Evolutionary conservation across 2,329 filamentous ascomycete species (phyloP).

Genomic region (Aspergillus sp.): DNA sequence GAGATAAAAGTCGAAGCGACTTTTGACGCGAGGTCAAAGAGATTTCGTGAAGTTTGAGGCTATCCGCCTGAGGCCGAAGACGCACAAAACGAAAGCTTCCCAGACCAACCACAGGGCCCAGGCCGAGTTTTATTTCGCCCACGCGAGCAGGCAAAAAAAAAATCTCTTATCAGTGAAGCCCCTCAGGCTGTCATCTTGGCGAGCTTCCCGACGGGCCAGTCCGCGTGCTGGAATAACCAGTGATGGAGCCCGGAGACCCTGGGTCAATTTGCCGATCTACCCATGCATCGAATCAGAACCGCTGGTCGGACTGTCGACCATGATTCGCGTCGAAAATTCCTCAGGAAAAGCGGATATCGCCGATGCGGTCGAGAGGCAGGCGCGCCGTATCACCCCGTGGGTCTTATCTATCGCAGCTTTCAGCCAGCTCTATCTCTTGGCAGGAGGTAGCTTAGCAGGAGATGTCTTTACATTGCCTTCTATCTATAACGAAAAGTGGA

Average conservation of each 20-base stretch:
- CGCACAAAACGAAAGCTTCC: background rate
- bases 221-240: background rate
- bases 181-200: conserved; percentile 6
- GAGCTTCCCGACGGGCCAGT: conserved; percentile 3
- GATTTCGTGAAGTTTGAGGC: background rate
- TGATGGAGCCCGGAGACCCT: background rate
- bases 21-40: background rate
- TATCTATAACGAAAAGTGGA: background rate
- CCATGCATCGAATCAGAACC: conserved; percentile 10
- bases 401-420: background rate
- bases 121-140: background rate
- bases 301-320: background rate
- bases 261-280: conserved; percentile 5
- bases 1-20: background rate
- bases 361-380: background rate
- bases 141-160: conserved; percentile 9
- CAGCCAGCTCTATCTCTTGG: background rate
- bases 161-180: conserved; percentile 13
- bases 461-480: too few relatives aligned
- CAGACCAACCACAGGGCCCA: background rate
- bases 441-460: background rate
- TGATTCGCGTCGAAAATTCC: background rate
- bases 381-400: conserved; percentile 6
- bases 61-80: conserved; percentile 1
- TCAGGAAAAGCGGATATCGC: conserved; percentile 10